phyloP scores from a whole-genome alignment of 495 filamentous ascomycete genomes.

The Talaromyces proteolyticus region DNA sequence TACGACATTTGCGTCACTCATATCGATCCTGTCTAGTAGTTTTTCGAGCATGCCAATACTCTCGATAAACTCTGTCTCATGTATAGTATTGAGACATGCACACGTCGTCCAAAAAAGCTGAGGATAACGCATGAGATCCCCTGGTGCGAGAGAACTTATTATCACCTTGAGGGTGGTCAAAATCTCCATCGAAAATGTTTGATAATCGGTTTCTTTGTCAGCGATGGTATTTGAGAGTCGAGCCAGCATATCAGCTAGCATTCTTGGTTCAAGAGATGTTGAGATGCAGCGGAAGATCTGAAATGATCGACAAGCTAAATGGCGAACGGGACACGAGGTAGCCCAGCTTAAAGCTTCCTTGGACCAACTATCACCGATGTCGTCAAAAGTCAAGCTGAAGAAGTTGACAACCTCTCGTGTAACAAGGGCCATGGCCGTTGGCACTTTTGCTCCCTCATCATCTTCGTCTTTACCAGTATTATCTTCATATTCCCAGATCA shows the following conservation, averaged over 20 bases:
- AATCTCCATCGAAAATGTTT: slow-evolving; percentile 97
- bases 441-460: slow-evolving; percentile 72
- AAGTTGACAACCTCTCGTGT: slow-evolving; percentile 75
- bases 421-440: slow-evolving; percentile 76
- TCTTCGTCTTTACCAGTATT: slow-evolving; percentile 67
- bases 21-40: slow-evolving; percentile 75
- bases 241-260: slow-evolving; percentile 94
- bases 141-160: slow-evolving; percentile 72
- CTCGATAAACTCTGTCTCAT: slow-evolving; percentile 90
- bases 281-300: slow-evolving; percentile 95
- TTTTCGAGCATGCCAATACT: slow-evolving; percentile 88
- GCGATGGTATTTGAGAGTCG: slow-evolving; percentile 93
- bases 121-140: slow-evolving; percentile 78
- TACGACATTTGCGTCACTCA: slow-evolving; percentile 63
- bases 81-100: slow-evolving; percentile 91
- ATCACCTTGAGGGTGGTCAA: slow-evolving; percentile 87
- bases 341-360: slow-evolving; percentile 90
- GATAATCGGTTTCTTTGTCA: slow-evolving; percentile 84
- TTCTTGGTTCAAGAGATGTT: slow-evolving; percentile 79
- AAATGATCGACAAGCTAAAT: slow-evolving; percentile 93
- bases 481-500: slow-evolving; percentile 93
- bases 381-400: slow-evolving; percentile 80
- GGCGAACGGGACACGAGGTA: slow-evolving; percentile 91
- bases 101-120: slow-evolving; percentile 97
- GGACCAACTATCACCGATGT: slow-evolving; percentile 84